These are phyloP conservation scores for Penicillium soppii DNA, from an alignment of 495 filamentous ascomycete genomes.

Conservation along the genomic window DNA sequence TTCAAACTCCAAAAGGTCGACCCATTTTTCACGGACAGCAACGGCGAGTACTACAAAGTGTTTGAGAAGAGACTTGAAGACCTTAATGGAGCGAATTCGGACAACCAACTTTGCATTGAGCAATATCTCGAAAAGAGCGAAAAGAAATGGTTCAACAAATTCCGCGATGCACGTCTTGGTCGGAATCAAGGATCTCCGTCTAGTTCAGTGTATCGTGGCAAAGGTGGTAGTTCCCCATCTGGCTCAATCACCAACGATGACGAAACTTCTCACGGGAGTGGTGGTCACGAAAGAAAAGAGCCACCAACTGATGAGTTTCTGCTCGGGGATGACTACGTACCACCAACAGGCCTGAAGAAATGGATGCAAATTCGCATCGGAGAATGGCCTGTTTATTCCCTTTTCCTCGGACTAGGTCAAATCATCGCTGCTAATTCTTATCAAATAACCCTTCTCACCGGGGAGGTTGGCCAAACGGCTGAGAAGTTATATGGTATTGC, in stretches of 20 bases:
- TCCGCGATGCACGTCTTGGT: conserved; percentile 57
- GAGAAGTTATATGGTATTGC: conserved; percentile 66
- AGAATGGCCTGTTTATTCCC: conserved; percentile 73
- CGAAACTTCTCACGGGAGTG: conserved; percentile 36
- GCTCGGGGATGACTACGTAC: conserved; percentile 62
- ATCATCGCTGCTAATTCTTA: conserved; percentile 72
- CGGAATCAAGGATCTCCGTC: conserved; percentile 44
- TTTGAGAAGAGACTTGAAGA: conserved; percentile 62
- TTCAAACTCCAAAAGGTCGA: conserved; percentile 68
- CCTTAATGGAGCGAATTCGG: conserved; percentile 57
- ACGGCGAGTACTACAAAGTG: conserved; percentile 57
- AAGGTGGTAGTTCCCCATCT: conserved; percentile 30
- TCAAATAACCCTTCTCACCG: conserved; percentile 68
- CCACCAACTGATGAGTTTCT: conserved; percentile 53
- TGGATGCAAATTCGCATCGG: conserved; percentile 47
- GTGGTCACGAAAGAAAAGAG: conserved; percentile 24
- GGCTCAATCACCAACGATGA: conserved; percentile 40
- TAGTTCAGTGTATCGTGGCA: conserved; percentile 39
- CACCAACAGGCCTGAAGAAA: conserved; percentile 63
- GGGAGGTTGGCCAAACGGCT: conserved; percentile 60
- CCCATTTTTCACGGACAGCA: conserved; percentile 69
- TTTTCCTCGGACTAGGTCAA: conserved; percentile 65
- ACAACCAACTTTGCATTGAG: conserved; percentile 64
- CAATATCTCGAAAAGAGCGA: conserved; percentile 66
- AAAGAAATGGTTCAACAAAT: conserved; percentile 68